Conservation (phyloP, 768 basidiomycete species). For the Collybia mongolica region DNA sequence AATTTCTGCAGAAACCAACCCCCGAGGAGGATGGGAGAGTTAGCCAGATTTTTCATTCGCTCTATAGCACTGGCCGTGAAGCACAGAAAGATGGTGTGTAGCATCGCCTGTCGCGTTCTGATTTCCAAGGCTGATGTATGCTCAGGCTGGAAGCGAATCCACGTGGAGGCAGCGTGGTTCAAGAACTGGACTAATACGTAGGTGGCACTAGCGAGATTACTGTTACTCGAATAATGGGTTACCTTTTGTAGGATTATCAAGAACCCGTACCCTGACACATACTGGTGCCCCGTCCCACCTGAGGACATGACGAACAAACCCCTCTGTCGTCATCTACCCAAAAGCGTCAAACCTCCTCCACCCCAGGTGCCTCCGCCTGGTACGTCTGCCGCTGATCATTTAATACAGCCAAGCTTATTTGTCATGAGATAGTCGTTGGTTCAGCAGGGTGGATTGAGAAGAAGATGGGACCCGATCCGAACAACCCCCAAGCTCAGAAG, state of each 20-base stretch:
- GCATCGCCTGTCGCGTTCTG: neutral
- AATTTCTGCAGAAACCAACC: slow-evolving; percentile 40
- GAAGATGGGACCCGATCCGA: slow-evolving; percentile 6
- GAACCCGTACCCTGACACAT: slow-evolving; percentile 38
- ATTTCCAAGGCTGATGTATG: neutral
- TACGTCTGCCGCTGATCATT: slow-evolving; percentile 7
- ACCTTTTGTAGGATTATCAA: slow-evolving; percentile 21
- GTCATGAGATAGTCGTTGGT: slow-evolving; percentile 30
- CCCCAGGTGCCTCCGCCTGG: slow-evolving; percentile 22
- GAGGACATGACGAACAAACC: slow-evolving; percentile 44
- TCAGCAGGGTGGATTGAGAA: slow-evolving; percentile 31
- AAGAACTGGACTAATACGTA: slow-evolving; percentile 34
- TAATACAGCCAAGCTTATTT: neutral
- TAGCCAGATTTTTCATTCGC: slow-evolving; percentile 41
- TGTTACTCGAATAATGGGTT: neutral
- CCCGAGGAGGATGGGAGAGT: slow-evolving; percentile 33
- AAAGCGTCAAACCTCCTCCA: slow-evolving; percentile 29
- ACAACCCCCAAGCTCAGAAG: slow-evolving; percentile 8
- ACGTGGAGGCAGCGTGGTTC: slow-evolving; percentile 43
- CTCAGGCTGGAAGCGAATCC: slow-evolving; percentile 50
- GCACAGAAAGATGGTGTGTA: slow-evolving; percentile 49
- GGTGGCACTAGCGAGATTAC: slow-evolving; percentile 4
- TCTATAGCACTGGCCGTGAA: slow-evolving; percentile 38
- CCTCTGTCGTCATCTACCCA: slow-evolving; percentile 44
- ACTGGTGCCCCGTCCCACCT: slow-evolving; percentile 37